These are phyloP conservation scores for Coemansia furcata DNA, from an alignment of 192 early-diverging fungal species.

Conservation along the genomic window DNA sequence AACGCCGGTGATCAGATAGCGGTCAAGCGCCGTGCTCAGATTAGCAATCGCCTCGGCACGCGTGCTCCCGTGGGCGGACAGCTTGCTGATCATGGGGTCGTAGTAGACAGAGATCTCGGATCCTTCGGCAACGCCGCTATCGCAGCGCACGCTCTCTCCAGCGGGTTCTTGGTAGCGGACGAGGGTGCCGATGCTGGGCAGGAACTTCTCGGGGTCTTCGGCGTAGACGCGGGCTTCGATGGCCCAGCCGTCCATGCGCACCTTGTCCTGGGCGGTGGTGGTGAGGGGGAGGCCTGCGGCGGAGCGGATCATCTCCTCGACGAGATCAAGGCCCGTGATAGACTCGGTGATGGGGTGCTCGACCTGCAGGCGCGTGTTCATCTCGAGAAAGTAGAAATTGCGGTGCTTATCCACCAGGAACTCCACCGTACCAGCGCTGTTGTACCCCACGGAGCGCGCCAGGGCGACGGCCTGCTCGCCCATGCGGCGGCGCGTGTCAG, in stretches of 20 bases:
- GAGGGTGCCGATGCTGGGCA: constrained; percentile 89
- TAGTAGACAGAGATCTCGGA: constrained; percentile 95
- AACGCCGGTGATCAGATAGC: constrained; percentile 91
- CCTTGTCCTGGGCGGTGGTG: constrained; percentile 68
- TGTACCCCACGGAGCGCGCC: constrained; percentile 71
- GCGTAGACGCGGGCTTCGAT: constrained; percentile 96
- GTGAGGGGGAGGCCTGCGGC: constrained; percentile 75
- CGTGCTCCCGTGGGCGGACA: constrained; percentile 78
- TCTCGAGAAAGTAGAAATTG: constrained; percentile 80
- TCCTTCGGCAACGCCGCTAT: constrained; percentile 89
- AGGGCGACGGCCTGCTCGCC: constrained; percentile 76
- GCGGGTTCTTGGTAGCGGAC: constrained; percentile 80
- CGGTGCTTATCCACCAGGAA: constrained; percentile 69
- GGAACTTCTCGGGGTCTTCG: constrained; percentile 90
- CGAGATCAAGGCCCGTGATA: constrained; percentile 84
- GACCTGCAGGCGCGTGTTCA: constrained; percentile 80
- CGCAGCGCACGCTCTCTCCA: constrained; percentile 70
- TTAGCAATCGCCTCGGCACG: constrained; percentile 71
- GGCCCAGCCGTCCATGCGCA: constrained; percentile 85
- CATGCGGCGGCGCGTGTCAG: constrained; percentile 64
- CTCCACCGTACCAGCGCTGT: constrained; percentile 77
- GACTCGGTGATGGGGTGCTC: constrained; percentile 81
- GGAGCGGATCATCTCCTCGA: constrained; percentile 94
- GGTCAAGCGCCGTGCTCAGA: constrained; percentile 85
- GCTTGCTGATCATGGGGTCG: constrained; percentile 95